phyloP scores from a whole-genome alignment of 148 eudicot species.

The Dysphania ambrosioides region DNA sequence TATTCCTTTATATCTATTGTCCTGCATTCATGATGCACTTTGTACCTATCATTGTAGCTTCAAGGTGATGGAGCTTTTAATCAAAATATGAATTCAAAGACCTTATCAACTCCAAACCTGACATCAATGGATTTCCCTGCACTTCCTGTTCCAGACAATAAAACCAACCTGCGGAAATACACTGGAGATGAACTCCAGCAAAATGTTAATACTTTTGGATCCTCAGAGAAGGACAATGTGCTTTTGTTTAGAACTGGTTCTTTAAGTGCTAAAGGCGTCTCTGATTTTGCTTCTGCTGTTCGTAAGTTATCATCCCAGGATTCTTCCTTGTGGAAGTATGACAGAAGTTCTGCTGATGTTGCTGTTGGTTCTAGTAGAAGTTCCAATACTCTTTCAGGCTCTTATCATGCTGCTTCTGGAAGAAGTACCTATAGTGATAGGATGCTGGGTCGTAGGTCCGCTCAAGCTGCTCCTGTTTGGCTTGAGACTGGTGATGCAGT shows the following conservation, averaged over 20 bases:
- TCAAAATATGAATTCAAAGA: conserved; percentile 58
- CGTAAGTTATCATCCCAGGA: conserved; percentile 81
- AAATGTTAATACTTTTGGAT: conserved; percentile 42
- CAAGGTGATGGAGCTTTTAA: conserved; percentile 80
- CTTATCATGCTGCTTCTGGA: conserved; percentile 51
- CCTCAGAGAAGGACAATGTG: conserved; percentile 54
- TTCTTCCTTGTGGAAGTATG: conserved; percentile 66
- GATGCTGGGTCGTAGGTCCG: conserved; percentile 52
- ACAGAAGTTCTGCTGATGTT: conserved; percentile 55
- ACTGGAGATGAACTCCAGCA: conserved; percentile 58
- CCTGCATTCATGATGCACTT: neutral
- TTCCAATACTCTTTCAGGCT: conserved; percentile 59
- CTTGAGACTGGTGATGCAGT: conserved; percentile 98
- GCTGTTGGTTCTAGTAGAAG: conserved; percentile 73
- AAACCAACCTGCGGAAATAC: conserved; percentile 46
- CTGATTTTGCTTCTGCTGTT: conserved; percentile 94
- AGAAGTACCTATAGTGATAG: conserved; percentile 58
- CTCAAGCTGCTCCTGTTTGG: conserved; percentile 77
- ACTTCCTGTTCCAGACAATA: conserved; percentile 56
- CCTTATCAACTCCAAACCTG: conserved; percentile 70
- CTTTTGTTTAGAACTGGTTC: conserved; percentile 52
- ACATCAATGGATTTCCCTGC: conserved; percentile 75
- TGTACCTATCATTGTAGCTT: conserved; percentile 50
- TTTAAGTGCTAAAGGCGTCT: conserved; percentile 50
- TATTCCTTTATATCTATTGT: conserved; percentile 5